These are phyloP conservation scores for Priceomyces haplophilus DNA, from an alignment of 805 yeast species.

Conservation along the genomic window DNA sequence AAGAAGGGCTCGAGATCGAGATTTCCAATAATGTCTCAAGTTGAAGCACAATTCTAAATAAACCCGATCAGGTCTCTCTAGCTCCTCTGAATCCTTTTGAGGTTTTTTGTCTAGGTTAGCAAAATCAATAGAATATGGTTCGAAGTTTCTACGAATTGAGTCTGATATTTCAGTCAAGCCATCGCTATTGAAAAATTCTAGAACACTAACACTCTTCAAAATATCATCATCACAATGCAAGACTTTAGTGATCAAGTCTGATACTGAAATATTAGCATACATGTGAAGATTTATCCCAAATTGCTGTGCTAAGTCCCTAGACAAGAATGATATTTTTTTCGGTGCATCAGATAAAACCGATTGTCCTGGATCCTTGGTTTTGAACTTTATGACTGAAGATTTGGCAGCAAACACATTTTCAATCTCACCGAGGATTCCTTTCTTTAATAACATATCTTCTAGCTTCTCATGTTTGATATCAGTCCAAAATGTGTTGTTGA, in stretches of 20 bases:
- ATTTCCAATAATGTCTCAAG: constrained; percentile 84
- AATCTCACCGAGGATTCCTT: constrained; percentile 79
- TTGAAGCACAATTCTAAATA: constrained; percentile 81
- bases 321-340: constrained; percentile 61
- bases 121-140: constrained; percentile 80
- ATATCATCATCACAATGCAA: constrained; percentile 74
- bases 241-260: constrained; percentile 65
- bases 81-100: constrained; percentile 68
- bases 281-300: constrained; percentile 90
- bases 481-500: constrained; percentile 86
- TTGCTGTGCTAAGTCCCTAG: constrained; percentile 88
- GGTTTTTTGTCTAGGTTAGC: constrained; percentile 38
- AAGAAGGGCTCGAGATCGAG: constrained; percentile 80
- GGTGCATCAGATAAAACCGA: constrained; percentile 3
- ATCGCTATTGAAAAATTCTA: constrained; percentile 80
- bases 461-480: constrained; percentile 55
- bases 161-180: constrained; percentile 74
- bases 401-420: constrained; percentile 87
- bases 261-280: constrained; percentile 60
- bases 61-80: constrained; percentile 84
- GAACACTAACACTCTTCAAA: constrained; percentile 62
- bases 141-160: constrained; percentile 64
- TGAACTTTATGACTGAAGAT: constrained; percentile 42
- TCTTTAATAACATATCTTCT: constrained; percentile 62
- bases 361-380: constrained; percentile 27